Percentiles rank a stretch among this genome's conserved stretches.
phyloP scores from a whole-genome alignment of 768 basidiomycete genomes.

The Serendipita vermifera region DNA sequence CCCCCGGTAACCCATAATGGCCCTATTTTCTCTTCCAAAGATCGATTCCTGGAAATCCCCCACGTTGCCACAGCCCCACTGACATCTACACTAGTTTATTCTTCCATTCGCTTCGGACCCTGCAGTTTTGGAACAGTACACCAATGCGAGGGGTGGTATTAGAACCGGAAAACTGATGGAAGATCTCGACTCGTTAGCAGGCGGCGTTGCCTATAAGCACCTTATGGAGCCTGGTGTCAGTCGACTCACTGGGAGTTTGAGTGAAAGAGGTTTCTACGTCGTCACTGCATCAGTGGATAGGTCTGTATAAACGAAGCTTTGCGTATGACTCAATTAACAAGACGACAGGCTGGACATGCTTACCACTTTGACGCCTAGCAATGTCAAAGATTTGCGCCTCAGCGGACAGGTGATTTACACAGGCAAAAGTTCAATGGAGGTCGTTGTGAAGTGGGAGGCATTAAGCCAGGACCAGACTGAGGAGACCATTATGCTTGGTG shows the following conservation, averaged over 20 bases:
- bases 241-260: constrained; percentile 37
- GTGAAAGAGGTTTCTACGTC: constrained; percentile 61
- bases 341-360: constrained; percentile 53
- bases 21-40: background rate
- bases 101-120: constrained; percentile 52
- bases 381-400: constrained; percentile 52
- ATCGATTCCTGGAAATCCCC: too few relatives aligned
- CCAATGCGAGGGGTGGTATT: constrained; percentile 57
- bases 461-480: constrained; percentile 35
- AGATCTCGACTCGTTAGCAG: constrained; percentile 74
- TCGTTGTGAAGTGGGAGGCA: constrained; percentile 75
- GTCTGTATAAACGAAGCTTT: constrained; percentile 23
- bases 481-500: constrained; percentile 57
- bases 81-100: too few relatives aligned
- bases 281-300: constrained; percentile 77
- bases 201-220: constrained; percentile 74
- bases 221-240: constrained; percentile 53
- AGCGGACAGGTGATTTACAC: constrained; percentile 74
- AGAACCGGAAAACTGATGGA: constrained; percentile 65
- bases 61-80: too few relatives aligned
- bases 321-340: background rate
- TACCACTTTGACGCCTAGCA: constrained; percentile 28
- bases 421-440: constrained; percentile 66
- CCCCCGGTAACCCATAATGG: background rate
- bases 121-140: constrained; percentile 50